Evolutionary conservation across 2,329 filamentous ascomycete genomes (phyloP), one percentile per base, ranked within the genome.

Genomic region (Neofusicoccum sp.): DNA sequence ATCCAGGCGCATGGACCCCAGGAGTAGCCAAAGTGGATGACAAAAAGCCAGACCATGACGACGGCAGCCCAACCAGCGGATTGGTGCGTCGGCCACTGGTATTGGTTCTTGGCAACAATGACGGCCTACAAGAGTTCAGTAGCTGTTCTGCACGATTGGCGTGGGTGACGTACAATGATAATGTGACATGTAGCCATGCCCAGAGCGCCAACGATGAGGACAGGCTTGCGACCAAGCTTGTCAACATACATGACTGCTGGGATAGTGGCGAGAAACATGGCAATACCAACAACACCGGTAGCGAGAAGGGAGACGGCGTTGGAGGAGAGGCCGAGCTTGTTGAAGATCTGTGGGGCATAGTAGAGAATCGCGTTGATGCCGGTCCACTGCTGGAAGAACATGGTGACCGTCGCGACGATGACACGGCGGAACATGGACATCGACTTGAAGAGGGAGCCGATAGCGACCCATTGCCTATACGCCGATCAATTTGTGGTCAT

Each of bases 1-100:
- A 90, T 89, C 89, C 89, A 91, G 0, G 86, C 83, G 66, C 85
- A 88, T 2, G 88, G 89, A 0, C 88, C 87, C 89, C 89, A 92
- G 0, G 83, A 86, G 70, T 90, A 91, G 31, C 87, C 89, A 68
- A 92, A 92, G 72, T 89, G 84, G 31, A 90, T 78, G 30, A 90
- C 85, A 65, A 89, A 91, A 0, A 92, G 79, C 88, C 89, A 91
- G 7, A 89, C 85, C 83, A 89, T 88, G 57, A 72, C 79, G 5
- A 84, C 87, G 0, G 87, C 83, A 4, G 78, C 89, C 89, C 89
- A 92, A 1, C 89, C 89, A 0, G 87, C 86, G 0, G 82, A 83
- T 6, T 72, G 67, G 63, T 91, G 82, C 0, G 76, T 69, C 0
- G 73, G 70, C 79, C 88, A 92, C 3, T 79, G 73, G 64, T 84